Evolutionary conservation across 495 filamentous ascomycete genomes (phyloP), one percentile per base, ranked within the genome.

Genomic region (Pyrenula massariospora): DNA sequence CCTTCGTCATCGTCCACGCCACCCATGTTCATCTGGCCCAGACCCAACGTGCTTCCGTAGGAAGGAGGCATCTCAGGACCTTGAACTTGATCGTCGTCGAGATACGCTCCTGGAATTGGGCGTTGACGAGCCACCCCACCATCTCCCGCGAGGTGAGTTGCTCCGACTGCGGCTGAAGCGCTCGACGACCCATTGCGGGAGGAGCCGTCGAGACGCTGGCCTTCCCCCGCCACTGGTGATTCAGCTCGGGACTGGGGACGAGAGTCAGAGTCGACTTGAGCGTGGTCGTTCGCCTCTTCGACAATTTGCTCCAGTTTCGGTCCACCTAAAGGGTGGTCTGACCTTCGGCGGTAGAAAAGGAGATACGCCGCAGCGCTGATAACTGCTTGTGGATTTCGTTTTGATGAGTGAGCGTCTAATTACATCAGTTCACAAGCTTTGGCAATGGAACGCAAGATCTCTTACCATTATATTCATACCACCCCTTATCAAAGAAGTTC

Each of bases 381-480:
- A 8, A 88, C 77, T 42, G 64, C 68, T 49, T 76, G 62, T 0
- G 82, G 73, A 61, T 84, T 70, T 72, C 3, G 70, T 64, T 58
- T 75, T 70, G 54, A 74, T 21, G 90, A 88, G 12, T 69, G 77
- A 54, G 85, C 82, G 69, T 96, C 92, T 96, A 66, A 52, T 25
- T 22, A 22, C 47, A 42, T 63, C 53, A 65, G 65, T 59, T 22
- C 52, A 56, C 53, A 1, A 23, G n/a, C 53, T 52, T 22, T 56
- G 54, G 56, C 50, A 24, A 12, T 36, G 48, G 50, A 56, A 25
- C n/a, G 51, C 31, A 47, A 54, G 1, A 56, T 25, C n/a, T 57
- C 50, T 67, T 76, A 95, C 91, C 93, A 66, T 98, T 96, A 65
- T 92, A 97, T 52, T 92, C 84, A 65, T 95, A 94, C 94, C 94